Evolutionary conservation across 495 filamentous ascomycete species (phyloP).

Genomic region (Aspergillus diversus): DNA sequence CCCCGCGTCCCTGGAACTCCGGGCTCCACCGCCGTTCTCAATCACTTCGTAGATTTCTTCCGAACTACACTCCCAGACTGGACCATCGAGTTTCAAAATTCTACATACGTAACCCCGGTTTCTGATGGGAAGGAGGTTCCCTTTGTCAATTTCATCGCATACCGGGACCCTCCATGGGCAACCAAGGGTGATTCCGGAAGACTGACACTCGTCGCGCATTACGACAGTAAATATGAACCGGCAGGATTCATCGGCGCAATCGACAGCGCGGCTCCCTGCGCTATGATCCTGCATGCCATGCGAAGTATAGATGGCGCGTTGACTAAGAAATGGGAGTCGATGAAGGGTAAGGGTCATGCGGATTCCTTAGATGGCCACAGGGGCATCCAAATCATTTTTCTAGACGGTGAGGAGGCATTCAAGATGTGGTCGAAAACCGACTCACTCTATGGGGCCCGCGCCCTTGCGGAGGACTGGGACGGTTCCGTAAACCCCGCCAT

Average conservation of each 20-base stretch:
- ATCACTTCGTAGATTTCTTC: constrained; percentile 87
- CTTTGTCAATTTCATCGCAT: constrained; percentile 84
- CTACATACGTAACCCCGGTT: constrained; percentile 75
- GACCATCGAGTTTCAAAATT: constrained; percentile 83
- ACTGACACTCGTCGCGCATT: constrained; percentile 90
- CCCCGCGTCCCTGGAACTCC: constrained; percentile 87
- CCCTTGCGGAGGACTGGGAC: constrained; percentile 78
- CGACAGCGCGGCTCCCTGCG: constrained; percentile 92
- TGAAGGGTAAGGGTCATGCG: constrained; percentile 59
- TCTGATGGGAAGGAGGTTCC: constrained; percentile 70
- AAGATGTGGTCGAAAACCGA: constrained; percentile 74
- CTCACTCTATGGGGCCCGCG: constrained; percentile 84
- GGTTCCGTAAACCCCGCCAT: constrained; percentile 63
- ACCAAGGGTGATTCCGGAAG: constrained; percentile 72
- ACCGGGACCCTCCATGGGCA: constrained; percentile 87
- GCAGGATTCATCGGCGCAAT: constrained; percentile 91
- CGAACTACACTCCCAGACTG: constrained; percentile 71
- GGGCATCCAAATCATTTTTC: constrained; percentile 85
- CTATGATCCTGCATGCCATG: constrained; percentile 86
- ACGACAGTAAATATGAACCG: constrained; percentile 82
- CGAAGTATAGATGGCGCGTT: constrained; percentile 77
- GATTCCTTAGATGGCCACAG: constrained; percentile 66
- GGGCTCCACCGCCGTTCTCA: constrained; percentile 71
- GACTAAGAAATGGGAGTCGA: constrained; percentile 76
- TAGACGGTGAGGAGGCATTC: constrained; percentile 97